These are phyloP conservation scores for Cercospora sp. DNA, from an alignment of 2,329 filamentous ascomycete species.

Conservation along the genomic window DNA sequence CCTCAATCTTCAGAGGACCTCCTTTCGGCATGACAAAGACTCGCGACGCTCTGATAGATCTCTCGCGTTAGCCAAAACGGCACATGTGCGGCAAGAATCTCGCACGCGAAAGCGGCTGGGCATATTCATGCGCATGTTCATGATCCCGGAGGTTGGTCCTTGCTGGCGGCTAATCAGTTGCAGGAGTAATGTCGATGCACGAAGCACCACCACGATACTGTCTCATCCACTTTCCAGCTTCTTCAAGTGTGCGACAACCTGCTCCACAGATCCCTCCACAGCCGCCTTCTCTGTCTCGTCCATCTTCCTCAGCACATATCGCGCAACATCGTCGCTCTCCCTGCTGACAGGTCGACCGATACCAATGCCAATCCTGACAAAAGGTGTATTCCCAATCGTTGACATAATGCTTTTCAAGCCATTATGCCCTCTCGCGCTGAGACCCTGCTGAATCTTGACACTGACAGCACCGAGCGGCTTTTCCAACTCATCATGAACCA, in stretches of 20 bases:
- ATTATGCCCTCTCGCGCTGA: slow-evolving; percentile 48
- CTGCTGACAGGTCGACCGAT: slow-evolving; percentile 79
- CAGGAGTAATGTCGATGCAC: background rate
- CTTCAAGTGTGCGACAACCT: slow-evolving; percentile 43
- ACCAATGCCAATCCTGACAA: slow-evolving; percentile 66
- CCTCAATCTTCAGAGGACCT: background rate
- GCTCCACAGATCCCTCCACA: slow-evolving; percentile 35
- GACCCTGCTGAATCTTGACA: slow-evolving; percentile 57
- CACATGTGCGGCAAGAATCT: background rate
- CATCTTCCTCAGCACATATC: slow-evolving; percentile 76
- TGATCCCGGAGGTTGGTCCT: background rate
- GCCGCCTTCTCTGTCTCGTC: slow-evolving; percentile 50
- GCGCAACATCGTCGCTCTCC: slow-evolving; percentile 65
- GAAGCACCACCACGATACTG: background rate
- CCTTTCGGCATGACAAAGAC: background rate
- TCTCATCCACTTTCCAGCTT: slow-evolving; percentile 33
- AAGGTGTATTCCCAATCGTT: slow-evolving; percentile 73
- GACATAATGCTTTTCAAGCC: slow-evolving; percentile 66
- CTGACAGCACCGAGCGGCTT: slow-evolving; percentile 66
- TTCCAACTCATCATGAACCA: slow-evolving; percentile 90
- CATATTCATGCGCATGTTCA: background rate
- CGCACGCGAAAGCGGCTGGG: background rate
- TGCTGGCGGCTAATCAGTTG: background rate
- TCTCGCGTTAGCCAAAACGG: background rate
- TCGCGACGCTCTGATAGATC: background rate